Evolutionary conservation across 768 basidiomycete genomes (phyloP).

Genomic region (Tubosaeta brunneosetosa): DNA sequence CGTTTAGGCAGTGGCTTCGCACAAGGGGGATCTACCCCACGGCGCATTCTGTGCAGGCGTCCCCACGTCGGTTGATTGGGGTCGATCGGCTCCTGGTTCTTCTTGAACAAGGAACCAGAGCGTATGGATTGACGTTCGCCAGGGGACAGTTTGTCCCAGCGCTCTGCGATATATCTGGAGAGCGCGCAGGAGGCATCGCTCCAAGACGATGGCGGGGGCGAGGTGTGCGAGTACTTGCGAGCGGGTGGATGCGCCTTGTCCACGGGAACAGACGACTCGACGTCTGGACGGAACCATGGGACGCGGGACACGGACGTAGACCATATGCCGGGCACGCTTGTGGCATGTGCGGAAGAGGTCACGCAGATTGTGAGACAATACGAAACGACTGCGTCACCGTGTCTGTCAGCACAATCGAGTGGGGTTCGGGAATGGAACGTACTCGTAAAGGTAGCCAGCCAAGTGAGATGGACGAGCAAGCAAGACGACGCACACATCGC

Average conservation of each 20-base stretch:
- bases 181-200: slow-evolving; percentile 20
- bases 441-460: slow-evolving; percentile 48
- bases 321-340: slow-evolving; percentile 48
- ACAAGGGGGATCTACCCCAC: slow-evolving; percentile 59
- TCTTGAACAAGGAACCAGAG: slow-evolving; percentile 17
- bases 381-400: slow-evolving; percentile 35
- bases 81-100: slow-evolving; percentile 19
- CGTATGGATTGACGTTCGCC: slow-evolving; percentile 17
- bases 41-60: slow-evolving; percentile 34
- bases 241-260: slow-evolving; percentile 5
- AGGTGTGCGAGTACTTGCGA: slow-evolving; percentile 5
- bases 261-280: background rate
- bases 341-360: slow-evolving; percentile 42
- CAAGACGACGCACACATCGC: slow-evolving; percentile 44
- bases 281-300: slow-evolving; percentile 49
- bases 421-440: slow-evolving; percentile 19
- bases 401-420: background rate
- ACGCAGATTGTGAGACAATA: slow-evolving; percentile 56
- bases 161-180: slow-evolving; percentile 28
- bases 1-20: slow-evolving; percentile 21
- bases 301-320: slow-evolving; percentile 44
- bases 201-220: slow-evolving; percentile 8
- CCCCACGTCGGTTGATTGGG: slow-evolving; percentile 48
- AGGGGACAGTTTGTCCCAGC: slow-evolving; percentile 26
- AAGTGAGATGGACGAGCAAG: slow-evolving; percentile 43